Conservation (phyloP, 345 rosid genomes). For the Murraya koenigii region DNA sequence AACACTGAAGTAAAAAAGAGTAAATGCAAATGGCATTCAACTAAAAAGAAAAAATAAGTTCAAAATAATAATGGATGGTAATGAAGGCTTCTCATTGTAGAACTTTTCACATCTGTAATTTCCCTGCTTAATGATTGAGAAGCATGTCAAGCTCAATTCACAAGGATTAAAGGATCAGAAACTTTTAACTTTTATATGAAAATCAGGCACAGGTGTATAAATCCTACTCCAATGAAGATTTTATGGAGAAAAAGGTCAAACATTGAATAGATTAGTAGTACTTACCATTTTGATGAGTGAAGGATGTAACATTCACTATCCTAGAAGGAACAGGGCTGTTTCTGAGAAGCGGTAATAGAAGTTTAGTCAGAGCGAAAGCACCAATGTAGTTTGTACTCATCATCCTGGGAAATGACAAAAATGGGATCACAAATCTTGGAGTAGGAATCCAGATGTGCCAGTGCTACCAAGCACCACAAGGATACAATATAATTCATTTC, state of each 20-base stretch:
- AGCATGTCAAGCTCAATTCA: background rate
- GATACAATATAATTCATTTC: background rate
- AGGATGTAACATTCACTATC: constrained; percentile 86
- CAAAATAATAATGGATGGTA: background rate
- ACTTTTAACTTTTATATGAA: background rate
- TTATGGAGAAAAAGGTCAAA: background rate
- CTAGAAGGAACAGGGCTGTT: constrained; percentile 78
- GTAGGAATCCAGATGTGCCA: background rate
- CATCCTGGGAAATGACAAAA: constrained; percentile 54
- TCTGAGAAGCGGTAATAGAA: constrained; percentile 73
- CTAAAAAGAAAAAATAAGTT: background rate
- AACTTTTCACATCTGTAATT: background rate
- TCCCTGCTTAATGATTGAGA: constrained; percentile 3
- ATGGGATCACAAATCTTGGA: background rate
- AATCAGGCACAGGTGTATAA: background rate
- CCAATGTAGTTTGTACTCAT: constrained; percentile 83
- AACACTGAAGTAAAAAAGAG: constrained; percentile 35
- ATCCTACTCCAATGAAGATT: constrained; percentile 2
- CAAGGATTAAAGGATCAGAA: background rate
- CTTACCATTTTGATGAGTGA: constrained; percentile 79
- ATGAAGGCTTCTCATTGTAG: background rate
- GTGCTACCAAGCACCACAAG: background rate
- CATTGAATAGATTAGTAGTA: background rate
- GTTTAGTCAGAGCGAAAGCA: constrained; percentile 63
- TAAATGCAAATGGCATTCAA: background rate